Base-by-base conservation (phyloP, 495 filamentous ascomycete species). In the Neurospora sp. region DNA sequence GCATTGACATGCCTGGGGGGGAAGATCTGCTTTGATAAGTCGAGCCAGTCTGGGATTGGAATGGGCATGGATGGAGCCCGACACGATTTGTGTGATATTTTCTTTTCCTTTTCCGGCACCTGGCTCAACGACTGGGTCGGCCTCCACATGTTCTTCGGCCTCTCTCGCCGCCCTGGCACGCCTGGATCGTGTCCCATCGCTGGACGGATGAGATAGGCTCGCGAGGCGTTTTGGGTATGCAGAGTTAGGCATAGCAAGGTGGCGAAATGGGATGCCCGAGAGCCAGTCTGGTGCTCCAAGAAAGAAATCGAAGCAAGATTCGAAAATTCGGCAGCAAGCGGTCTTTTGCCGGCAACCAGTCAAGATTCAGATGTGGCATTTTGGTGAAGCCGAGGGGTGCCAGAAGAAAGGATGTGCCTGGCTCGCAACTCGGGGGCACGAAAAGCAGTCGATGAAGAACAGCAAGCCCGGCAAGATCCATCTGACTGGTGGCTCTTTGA, bases 21-120 rank as follows among this genome's bases (percentile, higher is more conserved):
- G 78, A 82, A 81, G 81, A 83, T 84, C 81, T 84, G 79, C 69
- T 78, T 75, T 84, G 82, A 83, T 82, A 82, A 83, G 80, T 83
- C 79, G 77, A 81, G 73, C 78, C 77, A 79, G 77, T 79, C 75
- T 77, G 74, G 75, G 74, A 78, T 74, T 79, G 79, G 80, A 79
- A 82, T 72, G 70, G 77, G 74, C 74, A 80, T 77, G 81, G 81
- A 81, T 78, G 82, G 74, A 75, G 79, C 77, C 73, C 76, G 75
- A 74, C 76, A 73, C 76, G 75, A 76, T 69, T 73, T 77, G 81
- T 80, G 72, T 76, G 62, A 75, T 79, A 72, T 77, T 78, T 82
- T 78, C 79, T 18, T 72, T 71, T 46, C 41, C 59, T 69, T 62
- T 41, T 75, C 71, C 69, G 71, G 42, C 70, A 71, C 70, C 70